Conservation (phyloP, 1,139 yeast genomes). For the Yamadazyma songkhlaensis region DNA sequence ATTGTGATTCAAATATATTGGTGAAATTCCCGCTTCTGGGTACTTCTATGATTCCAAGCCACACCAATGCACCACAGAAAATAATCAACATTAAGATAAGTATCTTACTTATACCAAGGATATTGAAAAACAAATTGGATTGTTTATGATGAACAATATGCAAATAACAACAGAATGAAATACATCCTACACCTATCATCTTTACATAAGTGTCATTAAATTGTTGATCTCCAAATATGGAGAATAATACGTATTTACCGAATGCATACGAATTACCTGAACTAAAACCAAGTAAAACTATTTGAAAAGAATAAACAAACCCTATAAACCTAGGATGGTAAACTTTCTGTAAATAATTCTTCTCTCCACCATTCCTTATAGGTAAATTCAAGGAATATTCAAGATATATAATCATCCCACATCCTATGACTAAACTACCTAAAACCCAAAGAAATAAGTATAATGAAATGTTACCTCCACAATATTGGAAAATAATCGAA, state of each 20-base stretch:
- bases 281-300: slow-evolving; percentile 47
- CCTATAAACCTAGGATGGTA: slow-evolving; percentile 37
- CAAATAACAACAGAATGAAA: slow-evolving; percentile 38
- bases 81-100: slow-evolving; percentile 40
- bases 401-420: slow-evolving; percentile 45
- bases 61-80: slow-evolving; percentile 31
- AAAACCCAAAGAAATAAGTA: slow-evolving; percentile 39
- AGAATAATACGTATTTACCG: slow-evolving; percentile 46
- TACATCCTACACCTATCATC: slow-evolving; percentile 44
- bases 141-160: slow-evolving; percentile 38
- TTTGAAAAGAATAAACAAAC: slow-evolving; percentile 45
- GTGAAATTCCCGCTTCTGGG: slow-evolving; percentile 24
- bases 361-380: slow-evolving; percentile 48
- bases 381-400: slow-evolving; percentile 50
- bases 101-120: slow-evolving; percentile 43
- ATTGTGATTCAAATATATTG: slow-evolving; percentile 20
- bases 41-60: slow-evolving; percentile 24
- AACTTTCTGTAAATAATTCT: slow-evolving; percentile 46
- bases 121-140: slow-evolving; percentile 42
- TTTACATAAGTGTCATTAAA: slow-evolving; percentile 28
- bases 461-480: slow-evolving; percentile 42
- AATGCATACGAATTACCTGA: slow-evolving; percentile 52
- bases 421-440: slow-evolving; percentile 45
- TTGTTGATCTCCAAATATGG: slow-evolving; percentile 23
- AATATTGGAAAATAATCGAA: slow-evolving; percentile 42